phyloP scores from a whole-genome alignment of 495 filamentous ascomycete genomes.

The Platismatia glauca region DNA sequence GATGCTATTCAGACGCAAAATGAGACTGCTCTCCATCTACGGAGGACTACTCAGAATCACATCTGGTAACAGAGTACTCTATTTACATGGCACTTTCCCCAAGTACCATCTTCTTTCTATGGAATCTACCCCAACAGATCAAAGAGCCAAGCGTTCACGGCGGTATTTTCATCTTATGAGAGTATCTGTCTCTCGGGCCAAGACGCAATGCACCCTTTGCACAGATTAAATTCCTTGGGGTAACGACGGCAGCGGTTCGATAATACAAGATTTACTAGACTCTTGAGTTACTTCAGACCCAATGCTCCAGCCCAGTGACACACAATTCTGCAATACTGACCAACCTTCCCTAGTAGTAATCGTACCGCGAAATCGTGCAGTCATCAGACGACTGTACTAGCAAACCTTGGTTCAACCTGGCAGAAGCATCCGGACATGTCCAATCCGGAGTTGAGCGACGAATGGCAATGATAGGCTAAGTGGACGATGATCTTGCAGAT shows the following conservation, averaged over 20 bases:
- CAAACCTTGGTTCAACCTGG: not conserved
- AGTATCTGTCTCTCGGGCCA: too few species aligned
- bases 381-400: not conserved
- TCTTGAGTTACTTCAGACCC: too few species aligned
- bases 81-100: not conserved
- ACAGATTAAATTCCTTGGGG: too few species aligned
- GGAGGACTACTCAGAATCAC: not conserved
- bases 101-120: too few species aligned
- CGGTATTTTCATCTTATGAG: too few species aligned
- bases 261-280: too few species aligned
- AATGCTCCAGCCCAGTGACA: too few species aligned
- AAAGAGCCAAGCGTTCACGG: too few species aligned
- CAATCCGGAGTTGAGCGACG: not conserved
- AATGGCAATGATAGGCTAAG: slow-evolving; percentile 1
- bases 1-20: not conserved
- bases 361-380: not conserved
- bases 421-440: not conserved
- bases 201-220: too few species aligned
- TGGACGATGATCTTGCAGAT: slow-evolving; percentile 15
- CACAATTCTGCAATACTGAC: not conserved
- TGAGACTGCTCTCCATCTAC: not conserved
- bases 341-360: not conserved
- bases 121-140: too few species aligned
- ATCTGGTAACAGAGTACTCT: too few species aligned
- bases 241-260: too few species aligned